These are phyloP conservation scores for Diaporthe sp. DNA, from an alignment of 2,329 filamentous ascomycete species.

Conservation along the genomic window DNA sequence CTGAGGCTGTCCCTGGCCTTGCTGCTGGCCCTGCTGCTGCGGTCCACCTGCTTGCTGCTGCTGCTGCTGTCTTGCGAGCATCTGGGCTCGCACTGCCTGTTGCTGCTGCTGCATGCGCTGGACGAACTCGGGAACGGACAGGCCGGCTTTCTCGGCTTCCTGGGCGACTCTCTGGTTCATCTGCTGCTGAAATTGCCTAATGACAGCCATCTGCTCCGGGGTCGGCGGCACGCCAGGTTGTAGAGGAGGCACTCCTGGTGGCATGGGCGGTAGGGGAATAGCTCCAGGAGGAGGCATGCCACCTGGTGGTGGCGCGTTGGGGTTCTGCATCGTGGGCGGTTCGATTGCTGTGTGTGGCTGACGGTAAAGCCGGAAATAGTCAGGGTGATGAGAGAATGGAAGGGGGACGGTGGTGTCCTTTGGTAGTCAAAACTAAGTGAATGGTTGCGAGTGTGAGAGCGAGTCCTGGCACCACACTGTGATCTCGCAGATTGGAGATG, in stretches of 20 bases:
- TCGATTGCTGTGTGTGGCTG: not conserved
- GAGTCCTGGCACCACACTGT: not conserved
- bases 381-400: not conserved
- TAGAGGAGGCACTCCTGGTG: slow-evolving; percentile 47
- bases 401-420: not conserved
- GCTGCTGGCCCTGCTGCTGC: slow-evolving; percentile 49
- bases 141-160: slow-evolving; percentile 87
- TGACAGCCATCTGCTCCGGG: slow-evolving; percentile 86
- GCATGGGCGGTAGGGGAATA: slow-evolving; percentile 41
- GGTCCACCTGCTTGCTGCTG: slow-evolving; percentile 47
- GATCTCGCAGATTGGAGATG: slow-evolving; percentile 19
- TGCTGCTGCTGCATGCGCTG: slow-evolving; percentile 74
- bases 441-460: not conserved
- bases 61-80: slow-evolving; percentile 51
- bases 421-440: not conserved
- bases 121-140: slow-evolving; percentile 88
- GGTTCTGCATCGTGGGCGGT: slow-evolving; percentile 33
- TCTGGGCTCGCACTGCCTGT: slow-evolving; percentile 62
- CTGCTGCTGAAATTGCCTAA: slow-evolving; percentile 38
- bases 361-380: not conserved
- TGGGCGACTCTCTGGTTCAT: slow-evolving; percentile 85
- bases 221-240: slow-evolving; percentile 54
- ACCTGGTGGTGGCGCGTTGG: slow-evolving; percentile 36
- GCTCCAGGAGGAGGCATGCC: slow-evolving; percentile 40
- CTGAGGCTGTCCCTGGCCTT: slow-evolving; percentile 52